Percentiles rank a stretch among this genome's conserved stretches.
phyloP scores from a whole-genome alignment of 805 yeast species.

The Suhomyces emberorum region DNA sequence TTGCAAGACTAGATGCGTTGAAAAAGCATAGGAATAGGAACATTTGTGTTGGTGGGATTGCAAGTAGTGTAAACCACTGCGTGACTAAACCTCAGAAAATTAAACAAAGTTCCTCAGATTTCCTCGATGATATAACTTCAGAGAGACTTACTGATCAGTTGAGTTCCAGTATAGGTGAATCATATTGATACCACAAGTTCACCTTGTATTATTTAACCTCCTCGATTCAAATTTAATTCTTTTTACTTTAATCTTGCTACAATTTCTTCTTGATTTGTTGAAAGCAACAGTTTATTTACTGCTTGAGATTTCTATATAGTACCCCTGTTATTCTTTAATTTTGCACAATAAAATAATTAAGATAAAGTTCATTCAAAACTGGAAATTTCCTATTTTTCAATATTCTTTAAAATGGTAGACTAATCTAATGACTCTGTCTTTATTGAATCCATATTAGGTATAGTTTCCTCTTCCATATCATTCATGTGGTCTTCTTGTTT shows the following conservation, averaged over 20 bases:
- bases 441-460: no score
- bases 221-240: background rate
- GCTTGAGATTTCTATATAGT: no score
- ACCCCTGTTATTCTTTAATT: no score
- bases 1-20: slow-evolving; percentile 86
- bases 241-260: background rate
- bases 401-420: no score
- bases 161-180: slow-evolving; percentile 2
- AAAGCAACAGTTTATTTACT: no score
- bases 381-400: no score
- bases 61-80: slow-evolving; percentile 15
- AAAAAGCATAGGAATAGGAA: slow-evolving; percentile 74
- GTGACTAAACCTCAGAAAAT: slow-evolving; percentile 22
- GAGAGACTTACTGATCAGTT: slow-evolving; percentile 5
- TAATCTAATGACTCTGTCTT: no score
- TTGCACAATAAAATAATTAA: no score
- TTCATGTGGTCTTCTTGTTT: slow-evolving; percentile 11
- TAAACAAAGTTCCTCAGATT: slow-evolving; percentile 3
- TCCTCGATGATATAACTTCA: slow-evolving; percentile 4
- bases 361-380: no score
- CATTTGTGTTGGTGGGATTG: slow-evolving; percentile 76
- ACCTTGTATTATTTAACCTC: background rate
- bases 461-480: slow-evolving; percentile 2
- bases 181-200: background rate
- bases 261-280: background rate